phyloP scores from a whole-genome alignment of 2,329 filamentous ascomycete genomes.

The Xylaria sp. region DNA sequence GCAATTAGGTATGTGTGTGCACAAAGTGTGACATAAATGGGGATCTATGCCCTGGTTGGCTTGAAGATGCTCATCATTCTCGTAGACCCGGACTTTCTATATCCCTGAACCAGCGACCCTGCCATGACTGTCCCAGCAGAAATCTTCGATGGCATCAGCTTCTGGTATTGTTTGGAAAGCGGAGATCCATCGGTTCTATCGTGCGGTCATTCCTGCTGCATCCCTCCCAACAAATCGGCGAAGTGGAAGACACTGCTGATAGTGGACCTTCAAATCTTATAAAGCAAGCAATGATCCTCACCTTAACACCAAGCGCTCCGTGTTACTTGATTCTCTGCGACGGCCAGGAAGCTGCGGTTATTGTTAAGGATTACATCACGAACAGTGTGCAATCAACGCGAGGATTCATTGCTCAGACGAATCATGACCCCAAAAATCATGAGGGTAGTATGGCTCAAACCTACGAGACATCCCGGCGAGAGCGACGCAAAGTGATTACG shows the following conservation, averaged over 20 bases:
- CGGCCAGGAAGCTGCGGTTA: slow-evolving; percentile 57
- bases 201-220: slow-evolving; percentile 54
- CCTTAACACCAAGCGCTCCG: slow-evolving; percentile 58
- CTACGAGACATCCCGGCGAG: slow-evolving; percentile 9
- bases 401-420: slow-evolving; percentile 66
- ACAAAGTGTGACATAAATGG: neutral
- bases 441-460: slow-evolving; percentile 20
- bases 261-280: slow-evolving; percentile 15
- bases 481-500: slow-evolving; percentile 25
- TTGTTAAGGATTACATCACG: slow-evolving; percentile 66
- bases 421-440: slow-evolving; percentile 59
- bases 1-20: slow-evolving; percentile 55
- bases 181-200: slow-evolving; percentile 64
- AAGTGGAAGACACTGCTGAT: slow-evolving; percentile 6
- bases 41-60: neutral
- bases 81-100: slow-evolving; percentile 56
- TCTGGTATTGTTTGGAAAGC: slow-evolving; percentile 64
- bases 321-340: slow-evolving; percentile 68
- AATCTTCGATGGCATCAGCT: slow-evolving; percentile 61
- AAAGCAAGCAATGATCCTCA: slow-evolving; percentile 47
- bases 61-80: slow-evolving; percentile 12
- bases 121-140: slow-evolving; percentile 56
- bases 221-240: neutral
- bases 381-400: slow-evolving; percentile 58
- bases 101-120: slow-evolving; percentile 63